Base-by-base conservation (phyloP, 768 basidiomycete genomes). In the Hericium coralloides region DNA sequence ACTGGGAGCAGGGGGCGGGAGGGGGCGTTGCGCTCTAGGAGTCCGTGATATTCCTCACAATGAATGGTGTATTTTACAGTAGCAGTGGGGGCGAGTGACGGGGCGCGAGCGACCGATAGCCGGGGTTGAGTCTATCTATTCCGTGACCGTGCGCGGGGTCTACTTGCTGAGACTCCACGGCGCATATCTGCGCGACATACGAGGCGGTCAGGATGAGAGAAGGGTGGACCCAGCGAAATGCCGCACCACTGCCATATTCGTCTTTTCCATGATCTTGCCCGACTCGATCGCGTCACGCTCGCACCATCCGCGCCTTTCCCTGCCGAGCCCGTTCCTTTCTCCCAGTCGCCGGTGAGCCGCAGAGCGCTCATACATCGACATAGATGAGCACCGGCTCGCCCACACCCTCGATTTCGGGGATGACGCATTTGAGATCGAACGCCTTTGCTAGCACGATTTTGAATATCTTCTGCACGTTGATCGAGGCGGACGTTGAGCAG, bases 401-500 rank as follows among this genome's bases (percentile, higher is more conserved):
- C 25, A 95, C 90, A 49, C 92, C 91, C 69, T 94, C 92, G 63
- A 98, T 97, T 75, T 98, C 95, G 25, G 95, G 94, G 64, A 98
- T 95, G 64, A 95, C 92, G 68, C 95, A 98, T 81, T 98, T 98
- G 63, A 98, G 82, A 74, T 98, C 97, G 66, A 98, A 98, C 36
- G 95, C 94, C 68, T 98, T 95, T 50, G 92, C 90, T 52, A 95
- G 81, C 48, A 95, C 92, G 71, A 97, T 97, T 78, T 97, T 95
- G 83, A 95, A 95, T 63, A 95, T 95, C 79, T 99, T 99, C 78
- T 99, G 97, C 55, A 99, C 95, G 73, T 99, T 99, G 77, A 98
- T 97, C 59, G 95, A 95, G 62, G 95, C 95, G 50, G 92, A 92
- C 50, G 97, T 99, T 52, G 95, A 98, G 74, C 95, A 99, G 74